These are phyloP conservation scores for Lichtheimia ramosa DNA, from an alignment of 371 early-diverging fungal species.

Conservation along the genomic window DNA sequence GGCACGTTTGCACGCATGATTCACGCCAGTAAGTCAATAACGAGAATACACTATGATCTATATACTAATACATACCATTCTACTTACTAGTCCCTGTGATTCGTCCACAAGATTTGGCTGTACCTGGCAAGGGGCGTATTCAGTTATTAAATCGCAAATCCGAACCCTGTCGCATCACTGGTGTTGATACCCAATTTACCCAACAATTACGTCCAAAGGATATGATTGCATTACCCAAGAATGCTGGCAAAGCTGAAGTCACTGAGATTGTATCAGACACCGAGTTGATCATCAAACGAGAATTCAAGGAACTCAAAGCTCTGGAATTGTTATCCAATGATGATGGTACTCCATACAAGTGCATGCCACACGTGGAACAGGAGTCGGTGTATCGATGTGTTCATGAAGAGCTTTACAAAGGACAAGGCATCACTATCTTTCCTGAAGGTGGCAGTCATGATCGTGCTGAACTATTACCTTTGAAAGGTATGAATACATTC, in stretches of 20 bases:
- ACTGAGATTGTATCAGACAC: slow-evolving; percentile 79
- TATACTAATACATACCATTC: no score
- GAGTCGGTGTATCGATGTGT: slow-evolving; percentile 82
- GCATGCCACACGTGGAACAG: slow-evolving; percentile 90
- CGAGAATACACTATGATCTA: no score
- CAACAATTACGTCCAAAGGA: slow-evolving; percentile 58
- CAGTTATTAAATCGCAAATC: slow-evolving; percentile 58
- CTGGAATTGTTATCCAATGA: slow-evolving; percentile 56
- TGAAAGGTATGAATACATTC: slow-evolving; percentile 65
- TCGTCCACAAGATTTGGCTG: slow-evolving; percentile 84
- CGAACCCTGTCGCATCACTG: slow-evolving; percentile 64
- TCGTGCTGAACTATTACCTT: slow-evolving; percentile 90
- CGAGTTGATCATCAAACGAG: slow-evolving; percentile 58
- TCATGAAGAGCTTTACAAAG: slow-evolving; percentile 72
- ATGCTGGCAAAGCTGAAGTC: slow-evolving; percentile 61
- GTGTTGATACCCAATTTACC: slow-evolving; percentile 69
- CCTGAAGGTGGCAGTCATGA: slow-evolving; percentile 98
- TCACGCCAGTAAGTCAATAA: slow-evolving; percentile 63
- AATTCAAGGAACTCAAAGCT: slow-evolving; percentile 69
- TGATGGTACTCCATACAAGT: slow-evolving; percentile 73
- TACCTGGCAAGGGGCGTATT: slow-evolving; percentile 66
- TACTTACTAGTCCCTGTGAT: slow-evolving; percentile 74
- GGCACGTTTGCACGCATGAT: slow-evolving; percentile 77
- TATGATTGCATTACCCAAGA: slow-evolving; percentile 56
- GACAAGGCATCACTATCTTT: slow-evolving; percentile 94